Evolutionary conservation across 2,329 filamentous ascomycete species (phyloP).

Genomic region (Aspergillus aculeatinus): DNA sequence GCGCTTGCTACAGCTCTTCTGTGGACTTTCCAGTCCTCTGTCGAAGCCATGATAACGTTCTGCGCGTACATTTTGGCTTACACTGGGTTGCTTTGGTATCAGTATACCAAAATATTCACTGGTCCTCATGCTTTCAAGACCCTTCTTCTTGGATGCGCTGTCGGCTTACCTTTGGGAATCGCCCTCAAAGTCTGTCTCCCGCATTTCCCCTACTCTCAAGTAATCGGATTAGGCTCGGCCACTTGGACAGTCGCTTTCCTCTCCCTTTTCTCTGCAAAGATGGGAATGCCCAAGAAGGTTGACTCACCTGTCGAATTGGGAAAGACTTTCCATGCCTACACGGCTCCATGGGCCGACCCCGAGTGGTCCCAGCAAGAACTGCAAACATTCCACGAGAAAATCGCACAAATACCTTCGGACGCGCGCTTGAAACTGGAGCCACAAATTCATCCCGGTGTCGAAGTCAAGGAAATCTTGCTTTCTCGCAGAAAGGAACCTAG

Average conservation of each 20-base stretch:
- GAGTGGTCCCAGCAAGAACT: conserved; percentile 54
- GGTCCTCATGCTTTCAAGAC: conserved; percentile 51
- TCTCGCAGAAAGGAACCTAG: conserved; percentile 38
- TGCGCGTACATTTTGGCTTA: conserved; percentile 51
- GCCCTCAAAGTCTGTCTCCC: conserved; percentile 43
- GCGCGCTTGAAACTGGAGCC: conserved; percentile 45
- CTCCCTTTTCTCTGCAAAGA: conserved; percentile 49
- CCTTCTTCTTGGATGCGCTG: conserved; percentile 45
- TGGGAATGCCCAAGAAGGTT: conserved; percentile 47
- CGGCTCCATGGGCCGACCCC: conserved; percentile 44
- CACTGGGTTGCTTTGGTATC: conserved; percentile 55
- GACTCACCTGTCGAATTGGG: conserved; percentile 35
- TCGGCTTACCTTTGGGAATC: conserved; percentile 51
- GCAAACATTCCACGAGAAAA: conserved; percentile 47
- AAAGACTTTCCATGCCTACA: conserved; percentile 46
- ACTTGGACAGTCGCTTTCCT: conserved; percentile 56
- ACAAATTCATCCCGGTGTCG: conserved; percentile 43
- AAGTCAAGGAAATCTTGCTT: conserved; percentile 44
- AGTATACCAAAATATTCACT: conserved; percentile 55
- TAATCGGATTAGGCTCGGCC: conserved; percentile 49
- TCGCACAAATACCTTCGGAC: conserved; percentile 43
- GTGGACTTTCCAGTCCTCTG: conserved; percentile 51
- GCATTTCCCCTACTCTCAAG: conserved; percentile 46
- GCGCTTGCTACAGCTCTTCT: conserved; percentile 51
- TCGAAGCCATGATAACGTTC: conserved; percentile 50